Conservation (phyloP, 2,329 filamentous ascomycete species). For the Colletotrichum shisoi region DNA sequence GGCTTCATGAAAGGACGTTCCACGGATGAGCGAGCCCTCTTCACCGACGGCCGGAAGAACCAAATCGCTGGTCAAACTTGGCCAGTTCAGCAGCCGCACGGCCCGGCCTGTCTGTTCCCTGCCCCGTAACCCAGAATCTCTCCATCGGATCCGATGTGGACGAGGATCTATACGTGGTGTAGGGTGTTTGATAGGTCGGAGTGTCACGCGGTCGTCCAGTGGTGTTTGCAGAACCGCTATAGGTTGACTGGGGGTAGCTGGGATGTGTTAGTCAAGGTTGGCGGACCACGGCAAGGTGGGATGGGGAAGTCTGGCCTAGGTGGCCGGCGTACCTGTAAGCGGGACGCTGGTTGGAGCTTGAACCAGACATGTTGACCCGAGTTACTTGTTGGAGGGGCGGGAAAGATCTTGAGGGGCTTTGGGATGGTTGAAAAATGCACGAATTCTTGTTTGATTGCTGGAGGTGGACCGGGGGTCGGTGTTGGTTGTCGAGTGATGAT, state of each 20-base stretch:
- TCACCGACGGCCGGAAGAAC: slow-evolving; percentile 16
- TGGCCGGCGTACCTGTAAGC: slow-evolving; percentile 20
- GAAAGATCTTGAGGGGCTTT: neutral
- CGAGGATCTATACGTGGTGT: slow-evolving; percentile 13
- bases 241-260: slow-evolving; percentile 26
- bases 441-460: neutral
- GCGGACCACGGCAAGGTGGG: neutral
- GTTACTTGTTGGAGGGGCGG: neutral
- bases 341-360: slow-evolving; percentile 7
- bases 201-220: slow-evolving; percentile 6
- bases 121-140: slow-evolving; percentile 27
- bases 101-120: slow-evolving; percentile 11
- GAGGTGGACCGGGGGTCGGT: too few species aligned
- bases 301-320: too few species aligned
- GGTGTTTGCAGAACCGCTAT: slow-evolving; percentile 30
- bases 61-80: slow-evolving; percentile 16
- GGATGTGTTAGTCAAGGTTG: slow-evolving; percentile 9
- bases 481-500: neutral
- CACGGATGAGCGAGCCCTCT: neutral
- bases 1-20: neutral
- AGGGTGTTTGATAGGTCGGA: slow-evolving; percentile 1
- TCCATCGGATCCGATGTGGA: slow-evolving; percentile 15
- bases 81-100: slow-evolving; percentile 10
- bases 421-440: neutral
- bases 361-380: slow-evolving; percentile 21